Base-by-base conservation (phyloP, 495 filamentous ascomycete genomes). In the Penicillium mononematosum region DNA sequence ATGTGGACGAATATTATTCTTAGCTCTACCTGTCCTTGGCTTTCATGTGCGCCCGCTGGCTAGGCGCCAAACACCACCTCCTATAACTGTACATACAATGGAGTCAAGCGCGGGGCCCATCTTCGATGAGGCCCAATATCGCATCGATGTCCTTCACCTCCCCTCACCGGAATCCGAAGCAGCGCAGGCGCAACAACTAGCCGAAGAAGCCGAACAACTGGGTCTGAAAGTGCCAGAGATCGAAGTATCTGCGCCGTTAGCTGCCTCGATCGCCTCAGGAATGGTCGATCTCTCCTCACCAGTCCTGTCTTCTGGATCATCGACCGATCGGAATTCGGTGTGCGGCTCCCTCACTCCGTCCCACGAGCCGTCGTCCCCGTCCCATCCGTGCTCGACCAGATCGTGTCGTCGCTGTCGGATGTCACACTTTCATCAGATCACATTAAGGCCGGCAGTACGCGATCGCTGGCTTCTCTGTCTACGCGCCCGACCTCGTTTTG, bases 401-500 rank as follows among this genome's bases (percentile, higher is more conserved):
- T 75, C 45, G 59, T 64, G 5, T 62, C 66, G 11, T 75, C 76
- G 4, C 52, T 76, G 10, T 75, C 75, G 42, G 69, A 75, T 16
- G 68, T 73, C 32, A 73, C 72, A 42, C 32, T 77, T 24, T 66
- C 67, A n/a, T 75, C 76, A 16, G 64, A 68, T 25, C 68, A 55
- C 11, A 58, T 50, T 27, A 70, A 73, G 48, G 56, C 69, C 14
- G 68, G 70, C 10, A 79, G 76, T 59, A 65, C 68, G 22, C 73
- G 75, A 29, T 79, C 76, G 25, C 66, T 76, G 45, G 71, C 71
- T 24, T 76, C 75, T 19, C 59, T 71, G 3, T 78, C 74, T 2
- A 78, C 74, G 11, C 68, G 72, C 3, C 76, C 75, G 1, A 76
- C 76, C 3, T 79, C 76, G 2, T 75, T 67, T 53, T 73, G 72